phyloP scores from a whole-genome alignment of 768 basidiomycete species.

The Russula vinacea region DNA sequence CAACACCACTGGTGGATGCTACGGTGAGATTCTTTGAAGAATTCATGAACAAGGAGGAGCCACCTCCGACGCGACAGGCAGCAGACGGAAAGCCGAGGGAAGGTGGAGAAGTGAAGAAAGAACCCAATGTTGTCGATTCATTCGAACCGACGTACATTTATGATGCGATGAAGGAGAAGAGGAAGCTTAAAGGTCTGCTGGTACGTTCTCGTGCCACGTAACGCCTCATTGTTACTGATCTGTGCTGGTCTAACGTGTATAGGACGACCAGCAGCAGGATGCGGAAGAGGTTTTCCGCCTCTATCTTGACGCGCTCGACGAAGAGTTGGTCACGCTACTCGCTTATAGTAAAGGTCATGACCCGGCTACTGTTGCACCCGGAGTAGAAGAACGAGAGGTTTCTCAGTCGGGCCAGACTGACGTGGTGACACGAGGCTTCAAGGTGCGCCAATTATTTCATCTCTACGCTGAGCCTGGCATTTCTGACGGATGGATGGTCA shows the following conservation, averaged over 20 bases:
- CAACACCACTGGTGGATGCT: neutral
- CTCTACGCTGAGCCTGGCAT: no score
- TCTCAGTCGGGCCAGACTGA: neutral
- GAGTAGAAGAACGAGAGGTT: no score
- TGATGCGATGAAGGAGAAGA: neutral
- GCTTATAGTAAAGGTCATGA: no score
- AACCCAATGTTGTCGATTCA: neutral
- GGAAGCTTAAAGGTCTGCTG: neutral
- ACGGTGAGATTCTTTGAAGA: neutral
- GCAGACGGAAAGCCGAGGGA: neutral
- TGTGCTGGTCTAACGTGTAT: neutral
- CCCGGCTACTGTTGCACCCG: no score
- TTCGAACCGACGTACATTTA: neutral
- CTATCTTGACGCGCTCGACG: neutral
- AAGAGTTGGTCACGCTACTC: neutral
- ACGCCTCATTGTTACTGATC: neutral
- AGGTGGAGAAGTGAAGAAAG: no score
- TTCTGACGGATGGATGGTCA: no score
- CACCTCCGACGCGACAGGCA: neutral
- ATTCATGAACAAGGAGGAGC: neutral
- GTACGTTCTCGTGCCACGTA: neutral
- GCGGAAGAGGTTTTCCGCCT: neutral
- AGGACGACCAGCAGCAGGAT: neutral
- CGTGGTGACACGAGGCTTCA: neutral
- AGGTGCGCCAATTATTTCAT: no score